Percentiles rank a stretch among this genome's conserved stretches.
phyloP scores from a whole-genome alignment of 148 eudicot species.

The Rhododendron kiyosumense region DNA sequence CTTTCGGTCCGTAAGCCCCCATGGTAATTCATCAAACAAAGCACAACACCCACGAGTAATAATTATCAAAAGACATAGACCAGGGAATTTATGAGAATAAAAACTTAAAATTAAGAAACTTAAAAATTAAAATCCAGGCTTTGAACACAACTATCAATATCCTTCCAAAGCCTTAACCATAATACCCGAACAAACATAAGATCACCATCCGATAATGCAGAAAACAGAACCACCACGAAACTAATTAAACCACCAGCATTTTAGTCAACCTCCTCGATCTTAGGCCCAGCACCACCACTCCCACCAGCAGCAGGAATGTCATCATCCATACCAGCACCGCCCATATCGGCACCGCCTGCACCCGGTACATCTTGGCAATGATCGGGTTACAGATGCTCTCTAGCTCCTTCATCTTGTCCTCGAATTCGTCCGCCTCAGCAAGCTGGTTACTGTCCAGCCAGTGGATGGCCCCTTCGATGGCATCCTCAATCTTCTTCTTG shows the following conservation, averaged over 20 bases:
- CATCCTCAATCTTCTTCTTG: constrained; percentile 32
- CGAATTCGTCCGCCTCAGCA: constrained; percentile 28
- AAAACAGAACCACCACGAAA: neutral
- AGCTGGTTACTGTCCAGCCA: constrained; percentile 40
- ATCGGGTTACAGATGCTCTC: constrained; percentile 30
- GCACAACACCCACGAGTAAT: neutral
- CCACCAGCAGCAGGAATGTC: constrained; percentile 6
- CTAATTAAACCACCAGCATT: neutral
- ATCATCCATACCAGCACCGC: constrained; percentile 9
- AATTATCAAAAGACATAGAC: neutral
- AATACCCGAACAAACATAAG: neutral
- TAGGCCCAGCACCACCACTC: constrained; percentile 9
- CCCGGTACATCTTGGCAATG: constrained; percentile 29
- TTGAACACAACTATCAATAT: neutral
- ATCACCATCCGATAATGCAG: neutral
- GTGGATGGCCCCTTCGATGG: constrained; percentile 24
- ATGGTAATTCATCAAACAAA: neutral
- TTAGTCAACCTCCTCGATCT: constrained; percentile 15
- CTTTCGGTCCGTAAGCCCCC: neutral
- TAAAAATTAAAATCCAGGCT: neutral
- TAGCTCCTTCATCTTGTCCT: constrained; percentile 30
- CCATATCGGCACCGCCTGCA: constrained; percentile 16
- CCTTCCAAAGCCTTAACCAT: neutral
- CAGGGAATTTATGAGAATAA: neutral
- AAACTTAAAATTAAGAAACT: neutral